Conservation (phyloP, 2,329 filamentous ascomycete genomes). For the Colletotrichum abscissum region DNA sequence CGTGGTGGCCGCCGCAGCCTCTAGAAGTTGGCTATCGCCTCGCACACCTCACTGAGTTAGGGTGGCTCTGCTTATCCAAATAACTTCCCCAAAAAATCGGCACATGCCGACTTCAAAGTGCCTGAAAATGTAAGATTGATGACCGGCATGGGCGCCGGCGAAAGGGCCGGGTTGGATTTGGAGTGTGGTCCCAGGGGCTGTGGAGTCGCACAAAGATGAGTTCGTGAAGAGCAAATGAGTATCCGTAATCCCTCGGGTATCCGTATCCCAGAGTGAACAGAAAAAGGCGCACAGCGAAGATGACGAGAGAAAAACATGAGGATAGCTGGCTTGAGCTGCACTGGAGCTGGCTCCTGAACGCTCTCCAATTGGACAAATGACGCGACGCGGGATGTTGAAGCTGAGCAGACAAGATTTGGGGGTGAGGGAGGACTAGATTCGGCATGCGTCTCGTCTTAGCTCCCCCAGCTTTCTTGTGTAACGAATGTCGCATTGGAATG, state of each 20-base stretch:
- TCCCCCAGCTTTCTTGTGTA: not conserved
- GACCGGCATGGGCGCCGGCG: not conserved
- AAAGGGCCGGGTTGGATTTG: not conserved
- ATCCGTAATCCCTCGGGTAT: too few species aligned
- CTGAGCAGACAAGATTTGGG: not conserved
- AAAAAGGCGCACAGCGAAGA: conserved; percentile 5
- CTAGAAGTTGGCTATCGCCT: too few species aligned
- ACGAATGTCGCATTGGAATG: not conserved
- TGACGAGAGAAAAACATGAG: not conserved
- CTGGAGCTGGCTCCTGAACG: not conserved
- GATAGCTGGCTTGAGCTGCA: not conserved
- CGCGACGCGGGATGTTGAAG: not conserved
- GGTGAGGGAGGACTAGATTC: not conserved
- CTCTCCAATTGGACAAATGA: conserved; percentile 2
- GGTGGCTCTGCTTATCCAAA: too few species aligned
- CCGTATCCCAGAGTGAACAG: not conserved
- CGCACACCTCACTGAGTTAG: too few species aligned
- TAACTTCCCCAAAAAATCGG: too few species aligned
- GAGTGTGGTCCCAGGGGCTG: not conserved
- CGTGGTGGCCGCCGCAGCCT: too few species aligned
- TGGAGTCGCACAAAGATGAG: conserved; percentile 1
- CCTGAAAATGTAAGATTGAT: too few species aligned
- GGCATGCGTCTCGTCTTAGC: not conserved
- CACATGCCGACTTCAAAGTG: too few species aligned
- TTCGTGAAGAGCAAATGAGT: not conserved